Base-by-base conservation (phyloP, 163 green algal genomes). In the Prototheca wickerhamii region DNA sequence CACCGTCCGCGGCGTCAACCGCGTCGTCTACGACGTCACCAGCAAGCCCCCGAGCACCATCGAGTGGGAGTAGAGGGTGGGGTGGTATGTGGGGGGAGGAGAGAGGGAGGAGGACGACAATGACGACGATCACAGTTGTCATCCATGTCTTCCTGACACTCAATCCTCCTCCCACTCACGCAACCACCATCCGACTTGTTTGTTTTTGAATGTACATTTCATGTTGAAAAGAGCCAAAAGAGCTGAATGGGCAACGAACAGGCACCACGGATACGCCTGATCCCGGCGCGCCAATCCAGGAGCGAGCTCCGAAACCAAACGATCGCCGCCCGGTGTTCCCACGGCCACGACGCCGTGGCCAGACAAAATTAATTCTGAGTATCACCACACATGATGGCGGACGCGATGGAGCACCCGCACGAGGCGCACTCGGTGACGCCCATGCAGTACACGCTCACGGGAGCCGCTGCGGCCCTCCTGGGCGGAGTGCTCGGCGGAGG, bases 11-110 rank as follows among this genome's bases (percentile, higher is more conserved):
- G 74, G 54, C 40, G 90, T 99, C 5, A 99, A 99, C 80, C 77
- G 94, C 3, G 93, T 99, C 0, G 86, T 95, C 26, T 99, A 99
- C 70, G 94, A 99, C 77, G 89, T 98, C 58, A 97, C 93, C 23
- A 90, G 71, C 78, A 99, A 99, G 81, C 94, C 94, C 20, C 94
- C 94, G 18, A 84, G 86, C 40, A 98, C 93, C n/a, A 96, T 99
- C 49, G 93, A 99, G 72, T 98, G 93, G 93, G 93, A 98, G 64
- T 98, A 63, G 32, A n/a, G n/a, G 23, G 20, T 50, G 23, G 23
- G n/a, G n/a, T n/a, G n/a, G n/a, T n/a, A n/a, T 44, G 37, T 44
- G 37, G 37, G 37, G 10, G 37, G 0, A 15, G 0, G 37, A 2
- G 37, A 15, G 37, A 15, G 37, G 37, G 37, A 15, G 0, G 37